Percentiles rank a stretch among this genome's conserved stretches.
These are phyloP conservation scores for Ramaria rubella DNA, from an alignment of 768 basidiomycete species.

Conservation along the genomic window DNA sequence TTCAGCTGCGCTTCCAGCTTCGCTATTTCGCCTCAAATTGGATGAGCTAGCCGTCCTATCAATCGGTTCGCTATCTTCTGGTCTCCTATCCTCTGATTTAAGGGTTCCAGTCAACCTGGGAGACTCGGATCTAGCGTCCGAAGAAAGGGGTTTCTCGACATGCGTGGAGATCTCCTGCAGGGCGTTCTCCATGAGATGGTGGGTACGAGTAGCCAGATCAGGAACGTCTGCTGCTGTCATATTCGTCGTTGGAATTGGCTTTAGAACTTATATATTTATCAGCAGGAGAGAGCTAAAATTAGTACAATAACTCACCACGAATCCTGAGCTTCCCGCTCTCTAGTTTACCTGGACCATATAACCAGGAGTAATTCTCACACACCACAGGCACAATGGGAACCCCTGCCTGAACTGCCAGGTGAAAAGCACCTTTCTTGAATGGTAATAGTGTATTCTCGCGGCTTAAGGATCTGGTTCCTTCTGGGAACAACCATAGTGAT, in stretches of 20 bases:
- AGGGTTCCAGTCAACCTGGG: constrained; percentile 19
- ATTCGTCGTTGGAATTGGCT: constrained; percentile 73
- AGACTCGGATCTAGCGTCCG: constrained; percentile 6
- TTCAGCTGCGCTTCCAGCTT: constrained; percentile 52
- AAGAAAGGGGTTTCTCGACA: background rate
- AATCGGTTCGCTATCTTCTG: constrained; percentile 10
- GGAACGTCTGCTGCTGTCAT: constrained; percentile 65
- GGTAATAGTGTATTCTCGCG: constrained; percentile 64
- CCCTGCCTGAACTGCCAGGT: constrained; percentile 85
- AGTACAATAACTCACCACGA: constrained; percentile 51
- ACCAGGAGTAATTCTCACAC: constrained; percentile 85
- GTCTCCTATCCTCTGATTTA: background rate
- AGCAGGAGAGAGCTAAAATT: constrained; percentile 3
- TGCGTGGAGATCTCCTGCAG: constrained; percentile 67
- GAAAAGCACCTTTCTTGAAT: constrained; percentile 98
- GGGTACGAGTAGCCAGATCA: constrained; percentile 58
- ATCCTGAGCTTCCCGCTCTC: constrained; percentile 72
- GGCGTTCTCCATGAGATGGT: constrained; percentile 70
- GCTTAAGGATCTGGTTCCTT: constrained; percentile 81
- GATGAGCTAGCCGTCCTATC: constrained; percentile 13
- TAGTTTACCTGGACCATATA: constrained; percentile 77
- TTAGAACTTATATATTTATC: constrained; percentile 57
- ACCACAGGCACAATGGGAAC: constrained; percentile 91
- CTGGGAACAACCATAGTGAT: constrained; percentile 93
- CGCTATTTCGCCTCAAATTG: constrained; percentile 29